Evolutionary conservation across 1,284 basidiomycete genomes (phyloP), one percentile per base, ranked within the genome.

Genomic region (Chondrostereum purpureum): DNA sequence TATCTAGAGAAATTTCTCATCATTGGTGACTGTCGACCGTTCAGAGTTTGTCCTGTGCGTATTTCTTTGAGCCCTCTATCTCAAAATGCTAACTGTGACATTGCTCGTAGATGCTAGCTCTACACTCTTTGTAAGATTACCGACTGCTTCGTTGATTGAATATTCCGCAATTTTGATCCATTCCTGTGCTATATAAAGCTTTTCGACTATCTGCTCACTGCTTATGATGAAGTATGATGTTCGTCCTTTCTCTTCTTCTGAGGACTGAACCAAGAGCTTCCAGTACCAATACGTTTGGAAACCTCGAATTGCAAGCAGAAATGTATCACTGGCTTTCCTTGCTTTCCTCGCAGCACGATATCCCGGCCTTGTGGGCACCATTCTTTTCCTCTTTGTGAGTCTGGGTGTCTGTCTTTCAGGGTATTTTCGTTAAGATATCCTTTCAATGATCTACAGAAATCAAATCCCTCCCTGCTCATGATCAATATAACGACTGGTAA

Each of bases 161-260:
- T n/a, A n/a, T n/a, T n/a, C n/a, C n/a, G n/a, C n/a, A 38, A 3
- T 33, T 17, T 8, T 8, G 33, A 19, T 3, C 17, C 14, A 43
- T n/a, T 17, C n/a, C 18, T 44, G 8, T n/a, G n/a, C n/a, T n/a
- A 13, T 22, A n/a, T 41, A 1, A 33, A 56, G 53, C 21, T 56
- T 18, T 56, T 49, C 37, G 55, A 56, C 18, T 56, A 54, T 43
- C 33, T 39, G 16, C 27, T 56, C 19, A 56, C 55, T 11, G 45
- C 53, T 19, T 40, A 31, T 31, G 50, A 52, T 39, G 55, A 56
- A 46, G 54, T 42, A 40, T 35, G 43, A 27, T 17, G 5, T 17
- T 21, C 10, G 27, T 18, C 3, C 11, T 14, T 21, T 38, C 13
- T 16, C 13, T 18, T 27, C 14, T 19, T 19, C 2, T 34, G 11